Evolutionary conservation across 1,284 basidiomycete species (phyloP), one percentile per base, ranked within the genome.

Genomic region (Malassezia sp.): DNA sequence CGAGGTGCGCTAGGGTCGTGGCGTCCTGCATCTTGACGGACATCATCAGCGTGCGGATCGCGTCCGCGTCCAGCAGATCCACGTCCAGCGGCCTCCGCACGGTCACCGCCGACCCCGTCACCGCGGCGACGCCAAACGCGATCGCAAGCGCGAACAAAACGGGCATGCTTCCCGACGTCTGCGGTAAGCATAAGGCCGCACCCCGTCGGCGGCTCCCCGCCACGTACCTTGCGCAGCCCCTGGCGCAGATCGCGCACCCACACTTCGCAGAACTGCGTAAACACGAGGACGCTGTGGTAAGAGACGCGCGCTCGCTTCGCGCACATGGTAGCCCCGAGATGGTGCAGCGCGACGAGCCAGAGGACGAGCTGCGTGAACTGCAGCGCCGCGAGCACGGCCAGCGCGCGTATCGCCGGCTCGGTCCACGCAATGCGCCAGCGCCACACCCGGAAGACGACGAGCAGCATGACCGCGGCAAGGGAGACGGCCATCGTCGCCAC

Each of bases 231-330:
- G 38, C 15, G 8, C 55, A 23, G 18, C 53, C 50, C 23, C 56
- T 57, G 14, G 52, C n/a, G 54, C 15, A 69, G 34, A 38, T 69
- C 66, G 8, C 49, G 51, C 9, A 61, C 61, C 66, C 66, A 69
- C 2, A 69, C 53, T 37, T 69, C 64, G 44, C 65, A 66, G 50
- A 59, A 66, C 45, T 69, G 66, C 4, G 65, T 63, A 30, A 67
- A 69, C 24, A 67, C 57, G 41, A 69, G 45, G 31, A 66, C 63
- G 26, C 52, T 61, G 54, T 42, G 38, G 30, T 11, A 8, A 32
- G 24, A 12, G 20, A 20, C 11, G 21, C 7, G n/a, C 5, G n/a
- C n/a, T n/a, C n/a, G n/a, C n/a, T n/a, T n/a, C n/a, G 44, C 52
- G 36, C 32, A 46, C 53, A 41, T 56, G 3, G 54, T 49, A 3